Evolutionary conservation across 139 green algal genomes (phyloP), one percentile per base, ranked within the genome.

Genomic region (Dunaliella primolecta): DNA sequence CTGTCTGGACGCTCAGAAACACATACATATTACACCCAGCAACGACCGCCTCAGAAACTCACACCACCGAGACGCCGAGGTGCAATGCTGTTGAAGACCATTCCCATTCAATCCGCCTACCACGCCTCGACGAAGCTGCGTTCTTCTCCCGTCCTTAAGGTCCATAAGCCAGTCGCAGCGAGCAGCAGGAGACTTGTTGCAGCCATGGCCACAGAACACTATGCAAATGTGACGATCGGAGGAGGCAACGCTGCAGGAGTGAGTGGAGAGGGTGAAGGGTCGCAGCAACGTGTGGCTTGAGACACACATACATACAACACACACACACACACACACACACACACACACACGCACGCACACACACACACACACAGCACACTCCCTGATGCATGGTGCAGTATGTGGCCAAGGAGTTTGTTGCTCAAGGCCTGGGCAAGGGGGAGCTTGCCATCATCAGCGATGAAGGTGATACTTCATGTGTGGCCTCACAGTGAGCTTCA

Each of bases 401-500:
- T 38, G 89, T 91, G 21, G 94, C 93, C 0, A 57, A 84, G 0
- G 86, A 91, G 34, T 96, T 94, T 35, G 92, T 97, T 1, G 89
- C 92, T 30, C 38, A 46, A 0, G 91, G 90, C 1, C 74, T 92
- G 15, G 37, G 78, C n/a, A 72, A 83, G 32, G 90, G 87, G 0
- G 89, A 97, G 81, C 83, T 98, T 0, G 87, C 78, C 80, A 95
- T 98, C 38, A 91, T 98, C 25, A 91, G 85, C 0, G 87, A 93
- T 1, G 95, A 98, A 64, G 46, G 46, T 64, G 7, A 25, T 7
- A 25, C 7, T 64, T 7, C 7, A 25, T 15, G 7, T 25, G 46
- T 25, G 46, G 46, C 46, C 7, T 25, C 7, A 64, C 7, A 25
- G 46, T 7, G 46, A 64, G 46, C 46, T 64, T 64, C 46, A 64